These are phyloP conservation scores for Hyaloscypha hepaticicola DNA, from an alignment of 495 filamentous ascomycete genomes.

Conservation along the genomic window DNA sequence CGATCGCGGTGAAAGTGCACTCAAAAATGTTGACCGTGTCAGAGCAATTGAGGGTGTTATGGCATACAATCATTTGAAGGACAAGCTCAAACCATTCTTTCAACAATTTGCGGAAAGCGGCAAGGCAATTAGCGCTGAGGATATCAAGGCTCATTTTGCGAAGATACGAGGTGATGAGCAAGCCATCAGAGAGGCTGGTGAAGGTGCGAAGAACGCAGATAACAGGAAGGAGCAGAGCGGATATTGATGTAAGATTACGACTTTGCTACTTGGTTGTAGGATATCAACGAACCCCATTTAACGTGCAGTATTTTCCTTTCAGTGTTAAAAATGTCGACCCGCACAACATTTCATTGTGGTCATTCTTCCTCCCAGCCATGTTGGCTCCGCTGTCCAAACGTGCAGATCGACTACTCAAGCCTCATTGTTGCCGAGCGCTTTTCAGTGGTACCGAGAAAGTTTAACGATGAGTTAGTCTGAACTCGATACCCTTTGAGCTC, in stretches of 20 bases:
- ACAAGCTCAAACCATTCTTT: conserved; percentile 89
- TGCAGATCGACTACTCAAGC: background rate
- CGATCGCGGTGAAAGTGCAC: conserved; percentile 85
- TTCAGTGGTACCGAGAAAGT: background rate
- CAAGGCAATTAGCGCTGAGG: conserved; percentile 80
- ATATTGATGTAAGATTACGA: conserved; percentile 36
- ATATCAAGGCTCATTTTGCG: conserved; percentile 95
- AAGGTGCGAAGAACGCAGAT: conserved; percentile 43
- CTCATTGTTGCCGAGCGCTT: background rate
- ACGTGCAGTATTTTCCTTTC: background rate
- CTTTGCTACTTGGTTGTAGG: background rate
- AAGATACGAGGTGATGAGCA: conserved; percentile 83
- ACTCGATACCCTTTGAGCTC: background rate
- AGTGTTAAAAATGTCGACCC: background rate
- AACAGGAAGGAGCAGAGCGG: conserved; percentile 60
- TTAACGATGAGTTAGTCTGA: background rate
- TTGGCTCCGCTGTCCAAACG: background rate
- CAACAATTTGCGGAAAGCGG: conserved; percentile 91
- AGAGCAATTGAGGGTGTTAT: conserved; percentile 94
- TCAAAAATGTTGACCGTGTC: conserved; percentile 88
- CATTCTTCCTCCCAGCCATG: background rate
- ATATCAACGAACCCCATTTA: background rate
- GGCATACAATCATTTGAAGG: conserved; percentile 93
- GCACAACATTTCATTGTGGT: background rate
- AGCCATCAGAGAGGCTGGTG: conserved; percentile 48